These are phyloP conservation scores for Hyphopichia fennica DNA, from an alignment of 1,139 yeast genomes.

Conservation along the genomic window DNA sequence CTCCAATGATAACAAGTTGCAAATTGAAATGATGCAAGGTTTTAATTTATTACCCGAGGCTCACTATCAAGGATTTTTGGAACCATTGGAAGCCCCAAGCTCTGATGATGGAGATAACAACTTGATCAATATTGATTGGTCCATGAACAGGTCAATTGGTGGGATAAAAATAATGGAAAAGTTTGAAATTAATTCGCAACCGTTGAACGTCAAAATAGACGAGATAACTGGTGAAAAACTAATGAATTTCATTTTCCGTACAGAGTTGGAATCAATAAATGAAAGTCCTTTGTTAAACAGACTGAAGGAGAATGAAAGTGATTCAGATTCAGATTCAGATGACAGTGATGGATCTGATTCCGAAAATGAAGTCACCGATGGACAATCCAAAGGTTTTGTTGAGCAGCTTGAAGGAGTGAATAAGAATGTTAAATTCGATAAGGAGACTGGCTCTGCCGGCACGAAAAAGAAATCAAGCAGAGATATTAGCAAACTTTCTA, in stretches of 20 bases:
- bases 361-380: neutral
- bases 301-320: slow-evolving; percentile 9
- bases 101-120: slow-evolving; percentile 18
- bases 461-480: slow-evolving; percentile 1
- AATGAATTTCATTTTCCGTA: slow-evolving; percentile 55
- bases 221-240: slow-evolving; percentile 59
- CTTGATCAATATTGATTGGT: slow-evolving; percentile 56
- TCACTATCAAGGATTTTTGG: slow-evolving; percentile 35
- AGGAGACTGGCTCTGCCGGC: neutral
- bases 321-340: slow-evolving; percentile 5
- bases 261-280: slow-evolving; percentile 29
- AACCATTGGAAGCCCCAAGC: slow-evolving; percentile 23
- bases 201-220: slow-evolving; percentile 59
- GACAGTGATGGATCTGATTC: neutral
- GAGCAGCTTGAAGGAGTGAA: slow-evolving; percentile 13
- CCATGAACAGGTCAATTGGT: slow-evolving; percentile 64
- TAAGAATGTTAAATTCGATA: slow-evolving; percentile 2
- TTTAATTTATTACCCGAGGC: slow-evolving; percentile 36
- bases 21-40: slow-evolving; percentile 48
- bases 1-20: slow-evolving; percentile 38
- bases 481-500: slow-evolving; percentile 8
- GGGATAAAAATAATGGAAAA: slow-evolving; percentile 63
- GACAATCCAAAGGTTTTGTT: slow-evolving; percentile 11
- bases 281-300: slow-evolving; percentile 30
- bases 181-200: slow-evolving; percentile 52